Evolutionary conservation across 345 rosid species (phyloP), one percentile per base, ranked within the genome.

Genomic region (Turnera subulata): DNA sequence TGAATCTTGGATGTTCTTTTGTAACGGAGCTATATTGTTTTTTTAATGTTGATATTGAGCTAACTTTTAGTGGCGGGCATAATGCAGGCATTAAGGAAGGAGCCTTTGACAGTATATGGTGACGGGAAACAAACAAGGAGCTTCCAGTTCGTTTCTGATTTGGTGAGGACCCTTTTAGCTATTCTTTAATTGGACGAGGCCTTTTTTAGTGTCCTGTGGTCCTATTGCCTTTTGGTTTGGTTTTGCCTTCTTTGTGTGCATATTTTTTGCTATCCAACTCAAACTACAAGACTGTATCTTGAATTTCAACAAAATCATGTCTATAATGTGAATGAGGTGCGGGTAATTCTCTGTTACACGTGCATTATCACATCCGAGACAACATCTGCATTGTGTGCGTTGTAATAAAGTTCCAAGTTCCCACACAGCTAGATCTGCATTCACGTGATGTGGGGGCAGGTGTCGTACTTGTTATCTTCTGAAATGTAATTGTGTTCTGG

Each of bases 111-210:
- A 25, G 98, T 92, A 16, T 92, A 92, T 79, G 98, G 98, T 24
- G 95, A 92, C 63, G 98, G 98, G 64, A 92, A 92, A 78, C 98
- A 92, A 75, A 92, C 98, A 17, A 86, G 98, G 82, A 92, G 98
- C 65, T 92, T 92, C 82, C 96, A 89, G 72, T 92, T 68, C 72
- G 98, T 92, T 68, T 92, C 98, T 71, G 97, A 93, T 76, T 65
- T 93, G 97, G 99, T 93, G 69, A 71, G 49, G 19, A 13, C n/a
- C 18, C 43, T 18, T 12, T 25, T 45, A 25, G 23, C 8, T 23
- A 23, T 47, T 21, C 13, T 1, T 39, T 48, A 26, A 32, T 17
- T 19, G 32, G 29, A 21, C n/a, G 19, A 39, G 15, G n/a, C n/a
- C n/a, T n/a, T n/a, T n/a, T n/a, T n/a, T n/a, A n/a, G n/a, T n/a